Evolutionary conservation across 305 asterid species (phyloP), one percentile per base, ranked within the genome.

Genomic region (Solanum hybrid): DNA sequence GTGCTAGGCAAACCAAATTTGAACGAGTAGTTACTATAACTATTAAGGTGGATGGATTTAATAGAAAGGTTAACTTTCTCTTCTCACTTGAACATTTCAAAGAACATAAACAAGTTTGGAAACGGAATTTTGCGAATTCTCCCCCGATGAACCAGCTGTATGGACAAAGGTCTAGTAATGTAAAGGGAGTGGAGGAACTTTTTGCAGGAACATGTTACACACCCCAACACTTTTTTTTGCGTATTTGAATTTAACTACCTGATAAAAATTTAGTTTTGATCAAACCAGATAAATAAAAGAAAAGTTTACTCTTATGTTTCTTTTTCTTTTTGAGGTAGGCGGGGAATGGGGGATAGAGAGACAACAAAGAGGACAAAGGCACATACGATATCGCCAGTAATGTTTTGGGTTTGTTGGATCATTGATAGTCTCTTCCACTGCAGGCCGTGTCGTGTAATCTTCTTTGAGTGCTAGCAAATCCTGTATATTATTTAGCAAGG

Each of bases 331-430:
- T 36, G 29, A 22, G 31, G 41, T 20, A 37, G 76, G 87, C 33
- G 17, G 80, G 41, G 76, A 73, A 26, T 45, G 39, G 57, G 68
- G 79, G 72, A 34, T 32, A 61, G 79, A 12, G 88, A 89, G 88
- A 86, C 73, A 90, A 57, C 24, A 3, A 90, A 33, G 26, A 81
- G 83, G n/a, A 83, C 79, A 91, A 4, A 37, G 80, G 91, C 70
- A 93, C 96, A 22, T 94, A 97, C 99, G 95, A 81, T 92, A 97
- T 89, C 98, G 95, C 99, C 99, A 97, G 90, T 97, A 97, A 92
- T 97, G 99, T 90, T 95, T 97, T 24, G 99, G 99, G 91, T 97
- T 97, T 33, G 99, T 96, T 72, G 99, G 99, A 91, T 97, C 98
- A 51, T 97, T 97, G 90, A 97, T 96, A 4, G 99, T 97, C 94